phyloP scores from a whole-genome alignment of 495 filamentous ascomycete species.

The Haplographium delicatum region DNA sequence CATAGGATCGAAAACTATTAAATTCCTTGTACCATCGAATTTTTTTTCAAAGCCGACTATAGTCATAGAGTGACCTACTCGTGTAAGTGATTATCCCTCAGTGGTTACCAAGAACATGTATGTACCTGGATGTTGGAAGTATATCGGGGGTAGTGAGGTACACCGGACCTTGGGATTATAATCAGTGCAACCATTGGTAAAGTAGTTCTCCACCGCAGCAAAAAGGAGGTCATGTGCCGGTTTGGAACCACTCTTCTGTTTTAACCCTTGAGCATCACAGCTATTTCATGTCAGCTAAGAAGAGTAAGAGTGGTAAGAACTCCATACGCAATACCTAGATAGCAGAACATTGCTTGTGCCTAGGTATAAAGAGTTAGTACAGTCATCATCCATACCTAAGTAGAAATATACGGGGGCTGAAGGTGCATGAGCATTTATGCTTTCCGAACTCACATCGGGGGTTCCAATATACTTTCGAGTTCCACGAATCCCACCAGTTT shows the following conservation, averaged over 20 bases:
- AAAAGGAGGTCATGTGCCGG: slow-evolving; percentile 42
- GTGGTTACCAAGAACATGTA: too few relatives aligned
- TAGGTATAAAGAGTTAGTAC: slow-evolving; percentile 28
- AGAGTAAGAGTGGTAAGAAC: not conserved
- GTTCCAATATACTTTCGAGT: slow-evolving; percentile 97
- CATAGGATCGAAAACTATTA: slow-evolving; percentile 88
- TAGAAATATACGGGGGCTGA: not conserved
- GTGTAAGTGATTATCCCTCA: too few relatives aligned
- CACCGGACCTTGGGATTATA: slow-evolving; percentile 48
- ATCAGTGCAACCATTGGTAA: slow-evolving; percentile 44
- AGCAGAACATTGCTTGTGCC: slow-evolving; percentile 76
- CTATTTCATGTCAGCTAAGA: slow-evolving; percentile 26
- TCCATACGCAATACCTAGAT: slow-evolving; percentile 57
- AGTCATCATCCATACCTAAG: too few relatives aligned
- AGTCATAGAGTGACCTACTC: slow-evolving; percentile 85
- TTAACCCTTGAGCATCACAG: slow-evolving; percentile 49
- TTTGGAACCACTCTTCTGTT: slow-evolving; percentile 11
- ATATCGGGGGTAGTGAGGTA: slow-evolving; percentile 76
- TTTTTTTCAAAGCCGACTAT: slow-evolving; percentile 79
- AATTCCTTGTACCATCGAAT: slow-evolving; percentile 56
- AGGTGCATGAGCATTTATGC: not conserved
- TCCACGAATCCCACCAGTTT: slow-evolving; percentile 83
- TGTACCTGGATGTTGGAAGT: slow-evolving; percentile 86
- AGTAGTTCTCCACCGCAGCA: slow-evolving; percentile 68
- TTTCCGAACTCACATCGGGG: slow-evolving; percentile 58